Evolutionary conservation across 768 basidiomycete genomes (phyloP).

Genomic region (Lentinula guzmanii): DNA sequence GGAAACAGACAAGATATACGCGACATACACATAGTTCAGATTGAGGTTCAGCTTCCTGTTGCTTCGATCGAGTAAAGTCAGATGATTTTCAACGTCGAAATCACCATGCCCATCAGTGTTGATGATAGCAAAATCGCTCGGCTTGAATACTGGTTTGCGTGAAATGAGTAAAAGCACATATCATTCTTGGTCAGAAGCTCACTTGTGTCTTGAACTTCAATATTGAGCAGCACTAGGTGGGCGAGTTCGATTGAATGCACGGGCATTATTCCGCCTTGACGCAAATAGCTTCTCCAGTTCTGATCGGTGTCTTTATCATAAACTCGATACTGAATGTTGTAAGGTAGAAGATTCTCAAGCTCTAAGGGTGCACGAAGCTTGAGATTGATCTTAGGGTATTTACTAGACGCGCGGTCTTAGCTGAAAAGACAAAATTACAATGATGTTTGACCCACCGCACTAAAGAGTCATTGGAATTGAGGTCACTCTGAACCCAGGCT

Average conservation of each 20-base stretch:
- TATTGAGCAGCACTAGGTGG: slow-evolving; percentile 84
- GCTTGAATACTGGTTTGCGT: slow-evolving; percentile 63
- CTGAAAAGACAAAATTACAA: neutral
- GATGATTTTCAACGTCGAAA: slow-evolving; percentile 70
- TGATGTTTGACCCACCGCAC: slow-evolving; percentile 32
- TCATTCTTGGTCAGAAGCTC: slow-evolving; percentile 10
- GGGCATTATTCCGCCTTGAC: slow-evolving; percentile 92
- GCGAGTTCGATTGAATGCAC: slow-evolving; percentile 91
- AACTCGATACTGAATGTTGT: slow-evolving; percentile 91
- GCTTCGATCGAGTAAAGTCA: slow-evolving; percentile 67
- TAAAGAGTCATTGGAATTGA: slow-evolving; percentile 32
- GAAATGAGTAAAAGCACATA: neutral
- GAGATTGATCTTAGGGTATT: slow-evolving; percentile 79
- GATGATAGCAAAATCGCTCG: slow-evolving; percentile 96
- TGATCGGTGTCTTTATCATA: slow-evolving; percentile 94
- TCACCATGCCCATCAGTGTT: slow-evolving; percentile 90
- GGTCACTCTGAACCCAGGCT: slow-evolving; percentile 78
- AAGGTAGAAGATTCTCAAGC: slow-evolving; percentile 91
- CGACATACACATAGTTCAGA: slow-evolving; percentile 83
- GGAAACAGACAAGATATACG: neutral
- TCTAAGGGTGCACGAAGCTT: slow-evolving; percentile 91
- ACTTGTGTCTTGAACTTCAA: slow-evolving; percentile 92
- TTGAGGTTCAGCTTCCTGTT: slow-evolving; percentile 75
- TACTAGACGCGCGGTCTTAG: slow-evolving; percentile 34
- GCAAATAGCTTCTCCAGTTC: slow-evolving; percentile 90